These are phyloP conservation scores for Bipolaris zeicola DNA, from an alignment of 2,329 filamentous ascomycete species.

Conservation along the genomic window DNA sequence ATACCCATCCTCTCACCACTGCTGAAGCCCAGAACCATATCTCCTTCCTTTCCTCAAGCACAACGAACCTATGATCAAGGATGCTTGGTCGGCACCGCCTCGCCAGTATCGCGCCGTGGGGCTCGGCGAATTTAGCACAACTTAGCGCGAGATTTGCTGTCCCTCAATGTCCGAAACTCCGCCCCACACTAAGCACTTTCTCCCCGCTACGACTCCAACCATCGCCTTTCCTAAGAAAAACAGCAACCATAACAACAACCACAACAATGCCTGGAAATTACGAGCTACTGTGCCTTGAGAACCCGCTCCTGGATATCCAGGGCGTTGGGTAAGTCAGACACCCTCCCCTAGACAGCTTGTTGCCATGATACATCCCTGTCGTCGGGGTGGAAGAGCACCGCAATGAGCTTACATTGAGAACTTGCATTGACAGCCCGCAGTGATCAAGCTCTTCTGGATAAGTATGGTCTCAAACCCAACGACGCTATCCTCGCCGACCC, in stretches of 20 bases:
- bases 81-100: conserved; percentile 11
- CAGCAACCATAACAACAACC: conserved; percentile 9
- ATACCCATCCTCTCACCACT: background rate
- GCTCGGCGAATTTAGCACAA: conserved; percentile 4
- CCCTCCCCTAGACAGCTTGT: background rate
- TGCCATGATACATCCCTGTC: background rate
- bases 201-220: conserved; percentile 24
- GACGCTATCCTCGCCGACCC: conserved; percentile 92
- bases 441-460: conserved; percentile 81
- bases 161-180: conserved; percentile 26
- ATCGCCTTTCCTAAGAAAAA: conserved; percentile 8
- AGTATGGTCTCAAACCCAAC: conserved; percentile 93
- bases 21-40: background rate
- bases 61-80: background rate
- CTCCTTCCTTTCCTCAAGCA: background rate
- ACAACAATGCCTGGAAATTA: conserved; percentile 80
- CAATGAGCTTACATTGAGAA: conserved; percentile 12
- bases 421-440: conserved; percentile 55
- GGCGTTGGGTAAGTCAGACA: conserved; percentile 64
- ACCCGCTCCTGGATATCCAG: conserved; percentile 97
- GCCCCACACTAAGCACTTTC: conserved; percentile 24
- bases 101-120: background rate
- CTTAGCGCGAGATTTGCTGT: conserved; percentile 23
- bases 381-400: conserved; percentile 14
- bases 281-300: conserved; percentile 91